A percentile compares a stretch with the other conserved stretches of the same genome.
These are phyloP conservation scores for Cytospora leucostoma DNA, from an alignment of 2,329 filamentous ascomycete species.

Conservation along the genomic window DNA sequence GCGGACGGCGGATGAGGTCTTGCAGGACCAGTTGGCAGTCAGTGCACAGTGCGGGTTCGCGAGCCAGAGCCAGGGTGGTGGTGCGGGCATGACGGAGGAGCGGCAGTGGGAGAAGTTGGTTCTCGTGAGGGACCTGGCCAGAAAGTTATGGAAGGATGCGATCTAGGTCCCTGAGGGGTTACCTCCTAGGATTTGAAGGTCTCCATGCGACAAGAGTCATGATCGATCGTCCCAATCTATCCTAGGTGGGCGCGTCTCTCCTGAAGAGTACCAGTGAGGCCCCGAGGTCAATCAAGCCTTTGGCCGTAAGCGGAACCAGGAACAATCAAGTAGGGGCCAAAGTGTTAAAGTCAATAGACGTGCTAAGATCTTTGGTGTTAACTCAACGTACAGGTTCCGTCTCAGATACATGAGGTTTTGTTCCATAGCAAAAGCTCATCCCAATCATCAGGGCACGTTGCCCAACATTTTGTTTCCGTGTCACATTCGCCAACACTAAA, in stretches of 20 bases:
- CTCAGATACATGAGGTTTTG: neutral
- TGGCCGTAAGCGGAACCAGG: no score
- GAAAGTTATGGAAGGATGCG: conserved; percentile 10
- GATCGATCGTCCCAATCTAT: no score
- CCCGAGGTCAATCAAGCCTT: no score
- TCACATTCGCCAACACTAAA: neutral
- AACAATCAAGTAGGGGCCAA: no score
- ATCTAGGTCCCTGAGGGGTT: neutral
- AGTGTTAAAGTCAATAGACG: no score
- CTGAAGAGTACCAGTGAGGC: no score
- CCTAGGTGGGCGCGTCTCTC: no score
- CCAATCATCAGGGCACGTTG: neutral
- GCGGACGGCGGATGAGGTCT: conserved; percentile 53
- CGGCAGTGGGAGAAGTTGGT: conserved; percentile 17
- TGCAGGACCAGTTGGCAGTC: conserved; percentile 55
- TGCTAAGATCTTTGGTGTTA: neutral
- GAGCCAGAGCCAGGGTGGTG: conserved; percentile 32
- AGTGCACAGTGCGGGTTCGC: conserved; percentile 56
- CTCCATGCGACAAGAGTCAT: no score
- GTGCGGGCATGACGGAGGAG: conserved; percentile 9
- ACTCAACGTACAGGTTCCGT: neutral
- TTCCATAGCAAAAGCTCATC: neutral
- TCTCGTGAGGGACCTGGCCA: conserved; percentile 10
- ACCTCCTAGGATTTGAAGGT: no score
- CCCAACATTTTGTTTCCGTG: conserved; percentile 4